A percentile compares a stretch with the other conserved stretches of the same genome.
Evolutionary conservation across 495 filamentous ascomycete genomes (phyloP).

Genomic region (Parachaetomium inaequale): DNA sequence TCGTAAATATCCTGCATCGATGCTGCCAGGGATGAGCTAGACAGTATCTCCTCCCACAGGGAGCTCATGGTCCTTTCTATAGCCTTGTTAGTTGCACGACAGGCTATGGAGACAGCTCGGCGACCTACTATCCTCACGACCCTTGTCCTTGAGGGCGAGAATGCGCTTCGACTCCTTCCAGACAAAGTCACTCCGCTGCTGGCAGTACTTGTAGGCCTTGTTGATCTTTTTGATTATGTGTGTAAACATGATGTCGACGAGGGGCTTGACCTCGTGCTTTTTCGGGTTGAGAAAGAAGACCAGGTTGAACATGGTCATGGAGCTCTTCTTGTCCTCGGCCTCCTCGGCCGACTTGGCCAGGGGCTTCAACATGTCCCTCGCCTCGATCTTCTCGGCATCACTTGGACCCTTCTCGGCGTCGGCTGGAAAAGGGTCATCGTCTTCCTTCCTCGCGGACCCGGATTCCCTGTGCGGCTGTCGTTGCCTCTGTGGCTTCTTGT

Average conservation of each 20-base stretch:
- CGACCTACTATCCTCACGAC: constrained; percentile 66
- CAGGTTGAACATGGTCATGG: constrained; percentile 95
- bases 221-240: constrained; percentile 86
- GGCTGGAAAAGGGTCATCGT: constrained; percentile 21
- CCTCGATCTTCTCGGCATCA: constrained; percentile 36
- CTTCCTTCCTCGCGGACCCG: constrained; percentile 29
- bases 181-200: constrained; percentile 81
- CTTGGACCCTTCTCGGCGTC: constrained; percentile 26
- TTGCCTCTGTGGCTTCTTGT: constrained; percentile 29
- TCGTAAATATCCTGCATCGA: constrained; percentile 78
- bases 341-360: constrained; percentile 41
- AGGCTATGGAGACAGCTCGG: neutral
- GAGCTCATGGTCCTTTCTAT: constrained; percentile 51
- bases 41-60: constrained; percentile 67
- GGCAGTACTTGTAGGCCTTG: constrained; percentile 85
- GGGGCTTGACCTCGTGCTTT: constrained; percentile 66
- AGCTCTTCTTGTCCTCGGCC: constrained; percentile 52
- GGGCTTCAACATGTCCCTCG: constrained; percentile 38
- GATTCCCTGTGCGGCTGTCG: constrained; percentile 15
- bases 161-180: constrained; percentile 82
- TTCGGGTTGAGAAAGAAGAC: constrained; percentile 86
- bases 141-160: constrained; percentile 70
- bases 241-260: constrained; percentile 76
- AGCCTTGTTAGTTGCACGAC: constrained; percentile 8
- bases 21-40: constrained; percentile 72